phyloP scores from a whole-genome alignment of 2,329 filamentous ascomycete genomes.

The Furcasterigmium sp. region DNA sequence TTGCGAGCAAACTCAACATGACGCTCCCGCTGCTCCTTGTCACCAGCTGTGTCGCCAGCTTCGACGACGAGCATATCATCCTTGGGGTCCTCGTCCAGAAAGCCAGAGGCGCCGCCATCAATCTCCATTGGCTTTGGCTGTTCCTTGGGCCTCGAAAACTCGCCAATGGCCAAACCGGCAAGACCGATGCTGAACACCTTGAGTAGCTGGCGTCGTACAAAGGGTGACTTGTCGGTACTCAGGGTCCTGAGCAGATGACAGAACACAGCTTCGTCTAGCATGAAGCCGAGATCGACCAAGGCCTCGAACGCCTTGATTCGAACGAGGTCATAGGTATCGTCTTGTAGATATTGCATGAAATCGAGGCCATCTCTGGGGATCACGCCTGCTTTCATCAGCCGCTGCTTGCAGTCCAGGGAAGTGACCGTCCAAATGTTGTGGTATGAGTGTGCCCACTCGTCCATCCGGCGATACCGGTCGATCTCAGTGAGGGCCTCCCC shows the following conservation, averaged over 20 bases:
- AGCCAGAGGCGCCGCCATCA: conserved; percentile 23
- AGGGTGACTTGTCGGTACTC: conserved; percentile 59
- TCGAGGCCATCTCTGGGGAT: conserved; percentile 48
- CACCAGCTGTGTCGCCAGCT: conserved; percentile 33
- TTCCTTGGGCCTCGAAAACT: conserved; percentile 39
- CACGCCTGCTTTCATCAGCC: conserved; percentile 59
- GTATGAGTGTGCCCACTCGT: conserved; percentile 64
- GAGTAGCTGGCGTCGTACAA: conserved; percentile 55
- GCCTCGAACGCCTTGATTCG: conserved; percentile 62
- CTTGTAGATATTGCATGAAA: conserved; percentile 60
- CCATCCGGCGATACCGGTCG: conserved; percentile 60
- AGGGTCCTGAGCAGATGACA: conserved; percentile 52
- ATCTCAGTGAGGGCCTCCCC: conserved; percentile 56
- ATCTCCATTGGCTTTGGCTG: conserved; percentile 7
- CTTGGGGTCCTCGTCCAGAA: conserved; percentile 11
- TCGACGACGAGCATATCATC: conserved; percentile 29
- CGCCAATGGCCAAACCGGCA: conserved; percentile 59
- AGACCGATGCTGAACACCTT: conserved; percentile 54
- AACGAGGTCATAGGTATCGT: conserved; percentile 57
- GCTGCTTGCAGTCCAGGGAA: conserved; percentile 55
- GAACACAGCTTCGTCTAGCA: conserved; percentile 50
- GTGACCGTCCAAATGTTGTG: conserved; percentile 63
- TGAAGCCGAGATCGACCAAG: conserved; percentile 56
- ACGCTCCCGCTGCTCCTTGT: conserved; percentile 53
- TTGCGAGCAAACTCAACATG: conserved; percentile 58